Percentiles rank a stretch among this genome's conserved stretches.
phyloP scores from a whole-genome alignment of 768 basidiomycete species.

The Tricholoma bakamatsutake region DNA sequence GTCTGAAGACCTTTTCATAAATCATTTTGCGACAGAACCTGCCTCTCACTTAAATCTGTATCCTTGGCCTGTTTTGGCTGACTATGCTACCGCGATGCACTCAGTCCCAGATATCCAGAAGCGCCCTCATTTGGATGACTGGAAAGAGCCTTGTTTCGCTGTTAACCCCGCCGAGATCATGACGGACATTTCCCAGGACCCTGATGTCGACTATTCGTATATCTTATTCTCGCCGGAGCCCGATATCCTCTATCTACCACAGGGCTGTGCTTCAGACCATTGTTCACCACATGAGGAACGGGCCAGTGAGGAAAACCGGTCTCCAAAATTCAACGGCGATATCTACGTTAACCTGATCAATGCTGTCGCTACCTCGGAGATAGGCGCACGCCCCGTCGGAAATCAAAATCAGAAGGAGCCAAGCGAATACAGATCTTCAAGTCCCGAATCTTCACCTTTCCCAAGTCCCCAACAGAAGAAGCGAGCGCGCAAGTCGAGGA shows the following conservation, averaged over 20 bases:
- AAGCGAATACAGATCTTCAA: conserved; percentile 12
- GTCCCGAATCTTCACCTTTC: conserved; percentile 12
- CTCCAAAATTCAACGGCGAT: background rate
- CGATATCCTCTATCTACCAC: background rate
- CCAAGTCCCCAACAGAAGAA: conserved; percentile 14
- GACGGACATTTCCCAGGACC: conserved; percentile 1
- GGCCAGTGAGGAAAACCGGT: background rate
- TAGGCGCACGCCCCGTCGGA: background rate
- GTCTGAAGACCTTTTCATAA: background rate
- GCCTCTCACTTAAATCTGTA: background rate
- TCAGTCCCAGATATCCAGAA: conserved; percentile 29
- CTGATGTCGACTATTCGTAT: background rate
- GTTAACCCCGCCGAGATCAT: conserved; percentile 38
- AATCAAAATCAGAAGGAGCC: background rate
- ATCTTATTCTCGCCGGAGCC: conserved; percentile 1
- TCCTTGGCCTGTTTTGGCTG: conserved; percentile 4
- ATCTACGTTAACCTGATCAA: background rate
- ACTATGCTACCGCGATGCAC: conserved; percentile 3
- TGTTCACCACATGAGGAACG: background rate
- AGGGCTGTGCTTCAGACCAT: background rate
- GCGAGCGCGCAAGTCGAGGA: conserved; percentile 7
- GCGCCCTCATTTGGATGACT: conserved; percentile 15
- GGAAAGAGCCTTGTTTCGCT: conserved; percentile 12
- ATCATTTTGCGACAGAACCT: conserved; percentile 4
- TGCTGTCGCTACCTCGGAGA: background rate